phyloP scores from a whole-genome alignment of 1,284 basidiomycete species.

The Mycena citricolor region DNA sequence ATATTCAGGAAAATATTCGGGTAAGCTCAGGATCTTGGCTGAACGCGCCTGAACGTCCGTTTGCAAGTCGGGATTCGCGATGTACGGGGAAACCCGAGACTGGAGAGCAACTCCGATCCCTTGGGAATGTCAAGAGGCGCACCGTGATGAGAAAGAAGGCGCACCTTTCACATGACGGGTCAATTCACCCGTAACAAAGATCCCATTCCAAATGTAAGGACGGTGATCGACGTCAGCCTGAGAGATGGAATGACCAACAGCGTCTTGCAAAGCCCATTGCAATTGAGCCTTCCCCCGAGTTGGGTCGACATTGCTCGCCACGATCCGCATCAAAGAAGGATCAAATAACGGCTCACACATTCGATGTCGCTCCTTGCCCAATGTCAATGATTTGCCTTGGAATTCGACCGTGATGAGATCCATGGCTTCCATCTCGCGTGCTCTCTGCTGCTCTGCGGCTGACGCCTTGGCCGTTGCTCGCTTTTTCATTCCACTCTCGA shows the following conservation, averaged over 20 bases:
- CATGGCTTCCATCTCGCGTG: conserved; percentile 76
- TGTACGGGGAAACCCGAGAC: conserved; percentile 71
- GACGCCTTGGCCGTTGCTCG: conserved; percentile 73
- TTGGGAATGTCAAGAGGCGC: conserved; percentile 29
- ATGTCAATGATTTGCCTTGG: conserved; percentile 64
- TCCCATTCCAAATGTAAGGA: conserved; percentile 74
- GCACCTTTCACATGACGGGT: conserved; percentile 76
- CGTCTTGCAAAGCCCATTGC: conserved; percentile 49
- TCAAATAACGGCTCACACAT: conserved; percentile 91
- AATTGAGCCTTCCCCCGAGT: conserved; percentile 34
- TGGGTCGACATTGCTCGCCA: conserved; percentile 27
- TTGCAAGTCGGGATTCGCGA: conserved; percentile 64
- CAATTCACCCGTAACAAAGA: conserved; percentile 84
- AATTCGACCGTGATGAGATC: conserved; percentile 79
- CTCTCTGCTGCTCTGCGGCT: conserved; percentile 77
- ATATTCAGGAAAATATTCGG: conserved; percentile 92
- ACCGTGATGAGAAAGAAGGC: conserved; percentile 24
- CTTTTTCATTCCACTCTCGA: conserved; percentile 78
- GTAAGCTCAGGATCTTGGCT: conserved; percentile 71
- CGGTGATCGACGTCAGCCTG: conserved; percentile 65
- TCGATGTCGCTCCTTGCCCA: conserved; percentile 87
- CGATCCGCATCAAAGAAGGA: conserved; percentile 49
- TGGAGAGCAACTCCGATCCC: conserved; percentile 73
- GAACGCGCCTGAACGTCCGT: conserved; percentile 72
- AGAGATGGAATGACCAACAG: conserved; percentile 59